Evolutionary conservation across 2,329 filamentous ascomycete genomes (phyloP), one percentile per base, ranked within the genome.

Genomic region (Cryphonectria parasitica): DNA sequence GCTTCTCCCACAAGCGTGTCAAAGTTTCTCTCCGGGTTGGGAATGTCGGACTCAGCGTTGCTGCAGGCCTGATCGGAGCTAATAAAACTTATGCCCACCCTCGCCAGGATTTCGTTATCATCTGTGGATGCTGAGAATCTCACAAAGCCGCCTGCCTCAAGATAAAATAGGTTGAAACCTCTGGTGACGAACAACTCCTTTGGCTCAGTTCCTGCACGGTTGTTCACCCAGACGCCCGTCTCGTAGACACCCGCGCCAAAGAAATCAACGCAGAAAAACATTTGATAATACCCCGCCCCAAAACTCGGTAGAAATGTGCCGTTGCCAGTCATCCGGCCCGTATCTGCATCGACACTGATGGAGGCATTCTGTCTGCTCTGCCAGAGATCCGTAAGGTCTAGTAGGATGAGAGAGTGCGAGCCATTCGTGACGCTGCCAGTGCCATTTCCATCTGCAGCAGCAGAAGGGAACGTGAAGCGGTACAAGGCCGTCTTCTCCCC

Each of bases 41-140:
- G 86, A 15, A 91, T 89, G 74, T 92, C 90, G 1, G 77, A 82
- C 76, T 90, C 86, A 0, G 88, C 90, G 74, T 88, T 90, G 2
- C 78, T 75, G 75, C 90, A 92, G 1, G 90, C 90, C 77, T 90
- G 86, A 0, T 85, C 82, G 1, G 83, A 80, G 73, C 86, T 89
- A 71, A 91, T 86, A 77, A 91, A 91, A 72, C 89, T 91, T 11
- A 91, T 79, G 0, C 89, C 90, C 65, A 91, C 86, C 0, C 87
- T 89, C 11, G 84, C 88, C n/a, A 86, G 78, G 19, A 92, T 80
- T n/a, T 49, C 45, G 2, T 83, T 83, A 34, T 83, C 82, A 67
- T 85, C 74, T n/a, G 63, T 58, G 10, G 80, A 71, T 2, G 84
- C 74, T 58, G 84, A 72, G 70, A 91, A 90, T 41, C 86, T 83